phyloP scores from a whole-genome alignment of 1,284 basidiomycete genomes.

The Flammula alnicola region DNA sequence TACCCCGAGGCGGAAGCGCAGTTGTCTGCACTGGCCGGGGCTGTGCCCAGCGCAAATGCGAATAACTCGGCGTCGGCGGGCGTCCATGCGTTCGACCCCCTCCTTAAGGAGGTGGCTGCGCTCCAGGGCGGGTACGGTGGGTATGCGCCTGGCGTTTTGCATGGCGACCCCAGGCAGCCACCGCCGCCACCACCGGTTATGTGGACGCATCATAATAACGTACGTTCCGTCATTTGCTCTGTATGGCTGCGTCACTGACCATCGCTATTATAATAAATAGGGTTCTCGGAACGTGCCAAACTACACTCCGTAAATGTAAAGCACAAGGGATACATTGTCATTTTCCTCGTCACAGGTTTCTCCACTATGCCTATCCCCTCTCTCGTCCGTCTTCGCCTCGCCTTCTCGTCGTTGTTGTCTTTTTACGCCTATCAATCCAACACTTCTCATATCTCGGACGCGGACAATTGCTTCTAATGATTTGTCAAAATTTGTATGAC shows the following conservation, averaged over 20 bases:
- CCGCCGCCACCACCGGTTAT: slow-evolving; percentile 21
- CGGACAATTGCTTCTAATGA: no score
- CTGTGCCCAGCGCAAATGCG: not conserved
- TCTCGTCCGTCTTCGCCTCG: slow-evolving; percentile 1
- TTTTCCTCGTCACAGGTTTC: no score
- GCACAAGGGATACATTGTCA: no score
- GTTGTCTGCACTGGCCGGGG: not conserved
- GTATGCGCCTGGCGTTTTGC: slow-evolving; percentile 61
- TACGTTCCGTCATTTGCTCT: not conserved
- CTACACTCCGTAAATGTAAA: no score
- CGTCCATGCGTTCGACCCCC: slow-evolving; percentile 53
- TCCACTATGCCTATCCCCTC: no score
- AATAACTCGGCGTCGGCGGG: slow-evolving; percentile 28
- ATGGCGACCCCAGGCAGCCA: slow-evolving; percentile 26
- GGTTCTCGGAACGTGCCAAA: no score
- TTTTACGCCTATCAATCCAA: not conserved
- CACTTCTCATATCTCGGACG: not conserved
- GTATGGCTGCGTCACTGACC: not conserved
- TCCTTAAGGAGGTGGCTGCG: slow-evolving; percentile 59
- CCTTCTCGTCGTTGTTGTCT: not conserved
- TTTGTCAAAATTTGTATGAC: not conserved
- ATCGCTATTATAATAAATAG: no score
- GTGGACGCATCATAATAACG: slow-evolving; percentile 14
- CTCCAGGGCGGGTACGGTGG: slow-evolving; percentile 57
- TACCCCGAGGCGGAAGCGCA: slow-evolving; percentile 56